Conservation (phyloP, 2,329 filamentous ascomycete species). For the Exophiala phaeomuriformis region DNA sequence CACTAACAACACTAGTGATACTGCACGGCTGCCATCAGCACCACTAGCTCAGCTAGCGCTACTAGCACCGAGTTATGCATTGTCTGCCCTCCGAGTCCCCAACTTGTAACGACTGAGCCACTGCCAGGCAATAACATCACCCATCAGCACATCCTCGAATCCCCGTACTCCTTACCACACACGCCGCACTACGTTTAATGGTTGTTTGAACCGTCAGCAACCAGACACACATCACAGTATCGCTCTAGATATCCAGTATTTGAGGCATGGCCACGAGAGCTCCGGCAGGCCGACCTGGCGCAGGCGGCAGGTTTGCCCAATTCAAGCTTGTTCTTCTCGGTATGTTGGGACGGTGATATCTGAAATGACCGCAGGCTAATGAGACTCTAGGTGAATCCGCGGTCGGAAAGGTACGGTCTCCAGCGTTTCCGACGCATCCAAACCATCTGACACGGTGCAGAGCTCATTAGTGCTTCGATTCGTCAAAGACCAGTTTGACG, state of each 20-base stretch:
- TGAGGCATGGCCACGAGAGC: constrained; percentile 73
- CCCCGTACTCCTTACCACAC: background rate
- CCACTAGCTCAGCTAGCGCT: background rate
- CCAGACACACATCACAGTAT: background rate
- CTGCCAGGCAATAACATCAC: constrained; percentile 1
- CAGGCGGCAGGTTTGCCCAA: constrained; percentile 74
- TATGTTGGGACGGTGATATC: constrained; percentile 43
- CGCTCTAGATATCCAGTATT: background rate
- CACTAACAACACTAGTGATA: background rate
- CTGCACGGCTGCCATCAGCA: no score
- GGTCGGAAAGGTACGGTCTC: constrained; percentile 74
- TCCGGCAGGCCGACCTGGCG: constrained; percentile 59
- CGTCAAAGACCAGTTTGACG: constrained; percentile 99
- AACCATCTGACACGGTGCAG: constrained; percentile 42
- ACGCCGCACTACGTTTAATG: background rate
- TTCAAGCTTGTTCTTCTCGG: constrained; percentile 97
- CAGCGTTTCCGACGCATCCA: constrained; percentile 7
- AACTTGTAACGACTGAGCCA: background rate
- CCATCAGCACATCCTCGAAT: background rate
- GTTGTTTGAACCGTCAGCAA: background rate
- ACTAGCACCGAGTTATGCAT: background rate
- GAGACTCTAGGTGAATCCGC: constrained; percentile 76
- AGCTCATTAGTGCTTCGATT: constrained; percentile 97
- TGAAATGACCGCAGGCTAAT: constrained; percentile 33
- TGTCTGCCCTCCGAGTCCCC: background rate